A percentile compares a stretch with the other conserved stretches of the same genome.
Conservation (phyloP, 2,329 filamentous ascomycete genomes). For the Paracorniculantispora psalliotae region DNA sequence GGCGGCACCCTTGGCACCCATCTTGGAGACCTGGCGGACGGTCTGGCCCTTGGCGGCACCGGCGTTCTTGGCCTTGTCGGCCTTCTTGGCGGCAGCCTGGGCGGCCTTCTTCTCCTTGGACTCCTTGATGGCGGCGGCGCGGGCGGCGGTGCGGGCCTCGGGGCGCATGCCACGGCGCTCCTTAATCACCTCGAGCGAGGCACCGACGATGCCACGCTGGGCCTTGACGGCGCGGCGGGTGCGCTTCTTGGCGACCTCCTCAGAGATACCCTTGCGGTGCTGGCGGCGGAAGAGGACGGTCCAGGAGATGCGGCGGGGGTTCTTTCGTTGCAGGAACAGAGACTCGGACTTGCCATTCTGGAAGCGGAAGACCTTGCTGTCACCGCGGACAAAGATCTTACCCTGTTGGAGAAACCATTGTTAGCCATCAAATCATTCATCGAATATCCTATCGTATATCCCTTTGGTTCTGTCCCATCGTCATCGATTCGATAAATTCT, state of each 20-base stretch:
- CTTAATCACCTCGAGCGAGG: constrained; percentile 99
- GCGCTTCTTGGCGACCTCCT: constrained; percentile 99
- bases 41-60: constrained; percentile 71
- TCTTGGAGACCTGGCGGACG: constrained; percentile 85
- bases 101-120: constrained; percentile 98
- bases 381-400: constrained; percentile 98
- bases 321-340: constrained; percentile 99
- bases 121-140: constrained; percentile 86
- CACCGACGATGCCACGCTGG: constrained; percentile 98
- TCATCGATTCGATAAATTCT: not conserved
- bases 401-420: constrained; percentile 55
- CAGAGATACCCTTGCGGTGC: constrained; percentile 99
- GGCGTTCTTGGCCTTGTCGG: constrained; percentile 95
- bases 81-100: constrained; percentile 89
- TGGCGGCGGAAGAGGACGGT: constrained; percentile 96
- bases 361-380: constrained; percentile 99
- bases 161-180: constrained; percentile 93
- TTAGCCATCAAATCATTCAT: constrained; percentile 23
- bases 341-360: constrained; percentile 99
- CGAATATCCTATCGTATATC: not conserved
- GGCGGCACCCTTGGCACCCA: constrained; percentile 84
- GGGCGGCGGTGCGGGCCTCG: constrained; percentile 90
- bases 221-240: constrained; percentile 96
- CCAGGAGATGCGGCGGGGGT: constrained; percentile 99
- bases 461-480: not conserved